A percentile compares a stretch with the other conserved stretches of the same genome.
Evolutionary conservation across 2,329 filamentous ascomycete genomes (phyloP).

Genomic region (Berkeleyomyces rouxiae): DNA sequence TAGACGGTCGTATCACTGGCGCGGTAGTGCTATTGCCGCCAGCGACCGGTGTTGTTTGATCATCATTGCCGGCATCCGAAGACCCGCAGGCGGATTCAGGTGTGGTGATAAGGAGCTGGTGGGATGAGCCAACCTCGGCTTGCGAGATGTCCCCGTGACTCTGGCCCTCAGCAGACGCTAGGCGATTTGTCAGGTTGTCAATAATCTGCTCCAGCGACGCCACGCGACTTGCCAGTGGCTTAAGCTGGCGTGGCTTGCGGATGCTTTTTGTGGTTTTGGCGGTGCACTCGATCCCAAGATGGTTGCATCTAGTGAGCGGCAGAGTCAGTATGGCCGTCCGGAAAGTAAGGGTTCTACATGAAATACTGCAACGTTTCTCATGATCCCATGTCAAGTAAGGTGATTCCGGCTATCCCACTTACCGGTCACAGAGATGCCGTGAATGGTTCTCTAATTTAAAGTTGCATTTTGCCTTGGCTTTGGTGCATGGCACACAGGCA

Average conservation of each 20-base stretch:
- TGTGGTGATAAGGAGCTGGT: constrained; percentile 9
- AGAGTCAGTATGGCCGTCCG: not conserved
- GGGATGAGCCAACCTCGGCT: not conserved
- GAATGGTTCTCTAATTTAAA: constrained; percentile 13
- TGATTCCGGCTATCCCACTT: not conserved
- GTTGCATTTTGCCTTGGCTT: constrained; percentile 14
- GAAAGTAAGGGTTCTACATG: not conserved
- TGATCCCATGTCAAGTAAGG: too few relatives aligned
- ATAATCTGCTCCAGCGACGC: constrained; percentile 17
- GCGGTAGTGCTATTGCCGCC: not conserved
- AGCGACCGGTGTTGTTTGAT: not conserved
- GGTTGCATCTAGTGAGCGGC: constrained; percentile 17
- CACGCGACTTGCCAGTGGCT: constrained; percentile 17
- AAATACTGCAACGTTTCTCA: too few relatives aligned
- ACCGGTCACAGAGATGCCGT: constrained; percentile 14
- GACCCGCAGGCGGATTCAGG: constrained; percentile 9
- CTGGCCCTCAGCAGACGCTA: constrained; percentile 7
- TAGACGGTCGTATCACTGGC: not conserved
- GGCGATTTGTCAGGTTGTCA: constrained; percentile 14
- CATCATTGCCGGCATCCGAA: constrained; percentile 5
- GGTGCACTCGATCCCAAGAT: constrained; percentile 18
- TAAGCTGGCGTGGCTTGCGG: constrained; percentile 21
- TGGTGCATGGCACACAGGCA: constrained; percentile 15
- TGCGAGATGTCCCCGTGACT: not conserved
- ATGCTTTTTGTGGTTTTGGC: constrained; percentile 19